Evolutionary conservation across 257 asterid genomes (phyloP), one percentile per base, ranked within the genome.

Genomic region (Salvia rosmarinus): DNA sequence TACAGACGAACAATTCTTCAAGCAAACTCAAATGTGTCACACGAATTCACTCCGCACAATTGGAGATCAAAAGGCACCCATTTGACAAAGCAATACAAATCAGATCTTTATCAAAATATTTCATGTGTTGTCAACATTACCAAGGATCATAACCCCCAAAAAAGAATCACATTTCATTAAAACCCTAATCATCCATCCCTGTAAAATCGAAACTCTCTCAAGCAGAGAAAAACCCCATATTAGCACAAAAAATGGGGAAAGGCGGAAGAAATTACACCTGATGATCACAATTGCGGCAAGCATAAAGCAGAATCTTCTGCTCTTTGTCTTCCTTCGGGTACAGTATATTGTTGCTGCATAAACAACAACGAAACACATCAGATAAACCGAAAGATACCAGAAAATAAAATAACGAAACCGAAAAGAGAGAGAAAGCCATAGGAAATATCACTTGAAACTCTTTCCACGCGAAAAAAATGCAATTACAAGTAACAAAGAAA

Each of bases 201-300:
- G 2, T 5, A 3, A 28, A 57, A 57, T 57, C 13, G 40, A 25
- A 57, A 28, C 12, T 13, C 25, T 14, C 4, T 0, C 34, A 12
- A 34, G 67, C 47, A 37, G 11, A 62, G 4, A 61, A 17, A 5
- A 39, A 28, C 16, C 30, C 67, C 28, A 17, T 17, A 4, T 10
- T 3, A 23, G 6, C 42, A 32, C n/a, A 9, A 49, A 43, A 64
- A 23, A 13, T 12, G 11, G 54, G 54, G 49, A 42, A 23, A 19
- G 46, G n/a, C 47, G n/a, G 21, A 20, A 28, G 40, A 89, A 12
- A 39, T 35, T 10, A 3, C 8, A 89, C 96, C 98, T 86, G 96
- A 71, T 92, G 98, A 73, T 89, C 96, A 68, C 98, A 92, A 77
- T 92, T 89, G 32, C 96, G 86, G 80, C 98, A 89, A 70, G 92